Evolutionary conservation across 192 early-diverging fungal species (phyloP).

Genomic region (Linnemannia hyalina): DNA sequence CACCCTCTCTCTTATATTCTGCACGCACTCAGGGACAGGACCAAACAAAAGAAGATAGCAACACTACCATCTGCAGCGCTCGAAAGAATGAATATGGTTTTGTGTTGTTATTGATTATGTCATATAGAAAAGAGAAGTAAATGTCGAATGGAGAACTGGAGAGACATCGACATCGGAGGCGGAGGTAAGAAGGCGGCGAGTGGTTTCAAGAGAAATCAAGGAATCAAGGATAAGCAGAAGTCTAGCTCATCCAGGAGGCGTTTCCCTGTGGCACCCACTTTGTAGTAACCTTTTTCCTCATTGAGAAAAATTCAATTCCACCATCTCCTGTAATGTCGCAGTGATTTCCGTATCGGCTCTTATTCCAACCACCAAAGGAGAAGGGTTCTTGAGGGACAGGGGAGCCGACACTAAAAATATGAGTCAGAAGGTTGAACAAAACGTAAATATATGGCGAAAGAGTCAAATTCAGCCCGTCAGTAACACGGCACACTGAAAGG

Average conservation of each 20-base stretch:
- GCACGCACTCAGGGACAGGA: too few species aligned
- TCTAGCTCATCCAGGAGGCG: constrained; percentile 66
- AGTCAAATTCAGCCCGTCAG: background rate
- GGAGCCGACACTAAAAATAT: constrained; percentile 35
- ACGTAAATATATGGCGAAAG: background rate
- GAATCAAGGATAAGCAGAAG: too few species aligned
- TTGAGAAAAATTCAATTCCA: constrained; percentile 84
- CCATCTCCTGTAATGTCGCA: constrained; percentile 81
- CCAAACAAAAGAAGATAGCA: too few species aligned
- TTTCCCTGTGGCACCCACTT: constrained; percentile 78
- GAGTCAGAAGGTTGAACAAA: background rate
- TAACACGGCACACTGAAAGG: background rate
- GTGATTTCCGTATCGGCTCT: constrained; percentile 73
- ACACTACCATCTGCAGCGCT: too few species aligned
- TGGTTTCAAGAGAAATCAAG: too few species aligned
- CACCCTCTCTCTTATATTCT: too few species aligned
- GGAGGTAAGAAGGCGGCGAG: too few species aligned
- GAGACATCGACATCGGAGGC: too few species aligned
- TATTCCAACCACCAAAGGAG: constrained; percentile 84
- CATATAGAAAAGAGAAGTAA: too few species aligned
- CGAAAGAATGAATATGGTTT: too few species aligned
- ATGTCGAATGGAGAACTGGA: too few species aligned
- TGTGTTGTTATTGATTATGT: too few species aligned
- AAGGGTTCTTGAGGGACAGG: constrained; percentile 76
- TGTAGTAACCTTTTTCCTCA: constrained; percentile 79